phyloP scores from a whole-genome alignment of 352 stramenopile species.

The Globisporangium splendens region DNA sequence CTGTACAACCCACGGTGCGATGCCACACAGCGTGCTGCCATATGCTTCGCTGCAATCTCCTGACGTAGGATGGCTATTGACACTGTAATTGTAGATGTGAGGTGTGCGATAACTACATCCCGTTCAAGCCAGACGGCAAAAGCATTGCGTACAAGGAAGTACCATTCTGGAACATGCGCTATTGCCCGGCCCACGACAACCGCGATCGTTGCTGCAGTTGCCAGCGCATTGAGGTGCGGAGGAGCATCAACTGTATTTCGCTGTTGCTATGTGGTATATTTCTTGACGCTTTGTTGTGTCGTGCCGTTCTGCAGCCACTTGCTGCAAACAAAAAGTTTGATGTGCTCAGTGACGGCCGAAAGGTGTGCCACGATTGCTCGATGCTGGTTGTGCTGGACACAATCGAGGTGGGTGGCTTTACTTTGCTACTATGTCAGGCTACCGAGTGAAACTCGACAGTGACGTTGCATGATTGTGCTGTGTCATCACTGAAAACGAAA shows the following conservation, averaged over 20 bases:
- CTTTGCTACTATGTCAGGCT: too few species aligned
- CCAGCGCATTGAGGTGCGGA: constrained; percentile 54
- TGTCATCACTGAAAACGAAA: background rate
- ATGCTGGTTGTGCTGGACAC: constrained; percentile 58
- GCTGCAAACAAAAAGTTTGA: constrained; percentile 43
- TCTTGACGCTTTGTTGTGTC: constrained; percentile 16
- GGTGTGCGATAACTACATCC: constrained; percentile 58
- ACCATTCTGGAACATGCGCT: constrained; percentile 61
- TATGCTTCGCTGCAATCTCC: background rate
- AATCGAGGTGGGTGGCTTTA: constrained; percentile 31
- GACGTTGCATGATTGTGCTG: background rate
- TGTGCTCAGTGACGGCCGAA: constrained; percentile 52
- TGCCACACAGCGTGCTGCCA: background rate
- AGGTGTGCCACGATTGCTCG: constrained; percentile 63
- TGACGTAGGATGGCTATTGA: background rate
- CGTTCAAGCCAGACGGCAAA: constrained; percentile 32
- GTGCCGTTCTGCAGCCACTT: constrained; percentile 17
- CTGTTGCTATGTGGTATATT: background rate
- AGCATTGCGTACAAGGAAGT: constrained; percentile 67
- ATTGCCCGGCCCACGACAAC: constrained; percentile 59
- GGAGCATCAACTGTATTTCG: background rate
- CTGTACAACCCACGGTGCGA: constrained; percentile 57
- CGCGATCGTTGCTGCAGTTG: constrained; percentile 68
- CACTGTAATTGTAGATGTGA: constrained; percentile 33
- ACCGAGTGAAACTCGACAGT: too few species aligned